These are phyloP conservation scores for Brasilioporus rufonigricans DNA, from an alignment of 768 basidiomycete species.

Conservation along the genomic window DNA sequence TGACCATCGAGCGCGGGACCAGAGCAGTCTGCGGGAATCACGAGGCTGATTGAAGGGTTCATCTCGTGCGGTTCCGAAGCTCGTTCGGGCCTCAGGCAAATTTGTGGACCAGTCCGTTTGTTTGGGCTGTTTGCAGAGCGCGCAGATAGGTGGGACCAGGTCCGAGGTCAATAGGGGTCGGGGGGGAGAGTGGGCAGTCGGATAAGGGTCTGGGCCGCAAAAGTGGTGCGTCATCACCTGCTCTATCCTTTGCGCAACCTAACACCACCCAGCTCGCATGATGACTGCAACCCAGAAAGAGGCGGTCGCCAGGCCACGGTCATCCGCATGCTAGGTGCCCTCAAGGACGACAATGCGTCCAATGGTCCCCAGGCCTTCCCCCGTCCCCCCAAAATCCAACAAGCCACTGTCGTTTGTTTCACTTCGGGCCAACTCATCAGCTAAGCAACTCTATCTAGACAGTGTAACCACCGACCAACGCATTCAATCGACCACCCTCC, in stretches of 20 bases:
- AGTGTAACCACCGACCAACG: slow-evolving; percentile 10
- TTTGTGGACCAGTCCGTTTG: slow-evolving; percentile 77
- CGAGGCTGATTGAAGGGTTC: too few relatives aligned
- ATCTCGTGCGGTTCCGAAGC: slow-evolving; percentile 72
- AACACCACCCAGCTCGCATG: slow-evolving; percentile 38
- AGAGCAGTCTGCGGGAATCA: too few relatives aligned
- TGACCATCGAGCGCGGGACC: too few relatives aligned
- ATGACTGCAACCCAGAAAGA: slow-evolving; percentile 52
- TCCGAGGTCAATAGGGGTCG: slow-evolving; percentile 63
- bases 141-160: slow-evolving; percentile 50
- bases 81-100: slow-evolving; percentile 71
- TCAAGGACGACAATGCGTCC: slow-evolving; percentile 27
- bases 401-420: slow-evolving; percentile 26
- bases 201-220: too few relatives aligned
- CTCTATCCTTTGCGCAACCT: background rate
- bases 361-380: slow-evolving; percentile 31
- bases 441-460: slow-evolving; percentile 37
- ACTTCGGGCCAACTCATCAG: slow-evolving; percentile 50
- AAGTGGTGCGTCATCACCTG: slow-evolving; percentile 42
- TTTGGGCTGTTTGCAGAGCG: slow-evolving; percentile 64
- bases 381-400: slow-evolving; percentile 35
- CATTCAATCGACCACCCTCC: slow-evolving; percentile 53
- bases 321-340: slow-evolving; percentile 43
- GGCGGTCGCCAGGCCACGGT: slow-evolving; percentile 40
- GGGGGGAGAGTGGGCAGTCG: slow-evolving; percentile 82